A percentile compares a stretch with the other conserved stretches of the same genome.
Evolutionary conservation across 495 filamentous ascomycete species (phyloP).

Genomic region (Talaromyces ruber): DNA sequence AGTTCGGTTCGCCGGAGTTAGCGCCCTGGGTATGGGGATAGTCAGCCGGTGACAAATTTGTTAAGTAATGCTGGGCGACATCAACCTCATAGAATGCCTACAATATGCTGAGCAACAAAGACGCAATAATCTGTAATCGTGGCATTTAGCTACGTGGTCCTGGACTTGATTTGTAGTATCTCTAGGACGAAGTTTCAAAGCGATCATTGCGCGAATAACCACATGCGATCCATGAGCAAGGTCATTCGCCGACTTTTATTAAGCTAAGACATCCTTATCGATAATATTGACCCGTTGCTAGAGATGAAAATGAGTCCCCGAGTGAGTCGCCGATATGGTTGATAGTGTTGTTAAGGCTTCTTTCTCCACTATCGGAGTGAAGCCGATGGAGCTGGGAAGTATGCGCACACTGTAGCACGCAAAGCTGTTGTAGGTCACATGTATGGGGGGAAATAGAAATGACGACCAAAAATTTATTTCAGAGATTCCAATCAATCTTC

Average conservation of each 20-base stretch:
- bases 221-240: not conserved
- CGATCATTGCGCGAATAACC: not conserved
- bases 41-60: not conserved
- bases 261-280: not conserved
- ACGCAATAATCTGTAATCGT: not conserved
- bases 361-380: not conserved
- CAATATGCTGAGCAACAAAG: too few species aligned
- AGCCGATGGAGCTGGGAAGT: not conserved
- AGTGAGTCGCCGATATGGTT: not conserved
- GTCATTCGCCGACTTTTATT: not conserved
- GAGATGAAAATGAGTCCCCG: not conserved
- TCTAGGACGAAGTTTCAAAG: not conserved
- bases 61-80: not conserved
- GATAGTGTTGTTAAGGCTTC: not conserved
- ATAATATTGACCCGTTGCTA: not conserved
- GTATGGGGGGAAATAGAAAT: not conserved
- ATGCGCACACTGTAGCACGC: not conserved
- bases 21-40: slow-evolving; percentile 5
- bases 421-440: not conserved
- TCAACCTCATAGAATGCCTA: not conserved
- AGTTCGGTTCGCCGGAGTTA: not conserved
- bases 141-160: not conserved
- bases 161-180: not conserved
- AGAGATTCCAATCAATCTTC: not conserved
- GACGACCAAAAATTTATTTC: not conserved